Conservation (phyloP, 2,329 filamentous ascomycete species). For the Metarhizium rileyi region DNA sequence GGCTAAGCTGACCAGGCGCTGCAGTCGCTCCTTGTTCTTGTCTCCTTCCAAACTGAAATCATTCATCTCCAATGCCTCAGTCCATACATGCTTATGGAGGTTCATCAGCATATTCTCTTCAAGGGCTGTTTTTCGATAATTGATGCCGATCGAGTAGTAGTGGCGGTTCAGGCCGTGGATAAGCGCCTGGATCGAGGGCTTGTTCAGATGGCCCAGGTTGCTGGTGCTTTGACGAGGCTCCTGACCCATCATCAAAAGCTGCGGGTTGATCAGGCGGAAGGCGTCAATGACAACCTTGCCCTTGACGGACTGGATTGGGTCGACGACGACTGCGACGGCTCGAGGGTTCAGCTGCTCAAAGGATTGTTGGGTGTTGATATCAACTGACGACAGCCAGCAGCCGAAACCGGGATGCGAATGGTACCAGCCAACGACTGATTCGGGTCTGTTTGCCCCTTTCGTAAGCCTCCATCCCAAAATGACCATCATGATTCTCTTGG, state of each 20-base stretch:
- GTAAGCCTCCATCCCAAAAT: constrained; percentile 8
- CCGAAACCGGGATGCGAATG: constrained; percentile 98
- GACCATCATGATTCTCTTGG: constrained; percentile 7
- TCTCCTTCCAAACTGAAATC: constrained; percentile 81
- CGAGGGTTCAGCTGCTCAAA: constrained; percentile 97
- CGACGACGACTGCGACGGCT: constrained; percentile 94
- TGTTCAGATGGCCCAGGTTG: constrained; percentile 95
- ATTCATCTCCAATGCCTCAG: constrained; percentile 92
- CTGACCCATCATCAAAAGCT: constrained; percentile 95
- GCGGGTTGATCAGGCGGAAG: constrained; percentile 96
- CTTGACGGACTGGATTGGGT: constrained; percentile 98
- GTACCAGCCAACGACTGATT: constrained; percentile 98
- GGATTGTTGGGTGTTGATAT: constrained; percentile 99
- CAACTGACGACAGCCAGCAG: constrained; percentile 97
- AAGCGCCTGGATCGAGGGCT: constrained; percentile 97
- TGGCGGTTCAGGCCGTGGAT: constrained; percentile 97
- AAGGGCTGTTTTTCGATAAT: constrained; percentile 93
- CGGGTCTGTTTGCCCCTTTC: constrained; percentile 50
- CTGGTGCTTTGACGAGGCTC: constrained; percentile 96
- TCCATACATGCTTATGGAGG: constrained; percentile 98
- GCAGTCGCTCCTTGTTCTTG: constrained; percentile 78
- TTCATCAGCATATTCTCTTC: constrained; percentile 99
- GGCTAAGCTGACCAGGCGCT: constrained; percentile 78
- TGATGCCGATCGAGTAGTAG: constrained; percentile 98
- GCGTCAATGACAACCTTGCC: constrained; percentile 99